These are phyloP conservation scores for Herpotrichia juniperi DNA, from an alignment of 2,329 filamentous ascomycete genomes.

Conservation along the genomic window DNA sequence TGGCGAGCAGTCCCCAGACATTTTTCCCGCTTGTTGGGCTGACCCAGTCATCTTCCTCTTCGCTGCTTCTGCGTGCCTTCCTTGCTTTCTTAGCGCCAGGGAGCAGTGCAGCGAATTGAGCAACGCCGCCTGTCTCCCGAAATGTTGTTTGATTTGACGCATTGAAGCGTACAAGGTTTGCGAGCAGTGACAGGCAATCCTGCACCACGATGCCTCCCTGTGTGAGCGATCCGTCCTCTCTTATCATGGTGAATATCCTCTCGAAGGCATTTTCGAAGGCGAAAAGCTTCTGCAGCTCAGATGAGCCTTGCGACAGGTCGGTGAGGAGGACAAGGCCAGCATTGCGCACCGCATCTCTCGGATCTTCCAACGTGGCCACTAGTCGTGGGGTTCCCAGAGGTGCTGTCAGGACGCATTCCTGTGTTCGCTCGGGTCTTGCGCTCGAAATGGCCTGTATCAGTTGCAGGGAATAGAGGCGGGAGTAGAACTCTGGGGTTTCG, in stretches of 20 bases:
- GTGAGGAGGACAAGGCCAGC: conserved; percentile 87
- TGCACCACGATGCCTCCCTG: conserved; percentile 88
- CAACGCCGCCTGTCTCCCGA: conserved; percentile 84
- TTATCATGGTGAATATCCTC: conserved; percentile 80
- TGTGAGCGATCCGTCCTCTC: conserved; percentile 77
- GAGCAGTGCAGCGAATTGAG: conserved; percentile 73
- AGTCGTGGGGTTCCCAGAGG: conserved; percentile 87
- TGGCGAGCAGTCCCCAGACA: conserved; percentile 84
- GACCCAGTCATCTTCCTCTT: conserved; percentile 73
- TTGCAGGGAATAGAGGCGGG: conserved; percentile 88
- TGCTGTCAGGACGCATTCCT: conserved; percentile 91
- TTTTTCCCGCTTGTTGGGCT: conserved; percentile 84
- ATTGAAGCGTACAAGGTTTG: conserved; percentile 87
- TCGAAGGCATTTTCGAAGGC: conserved; percentile 96
- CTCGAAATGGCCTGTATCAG: conserved; percentile 84
- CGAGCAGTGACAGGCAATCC: conserved; percentile 88
- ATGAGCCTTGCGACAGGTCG: conserved; percentile 82
- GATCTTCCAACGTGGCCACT: conserved; percentile 83
- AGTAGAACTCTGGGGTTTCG: conserved; percentile 86
- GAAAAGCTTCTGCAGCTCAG: conserved; percentile 92
- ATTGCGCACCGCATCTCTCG: conserved; percentile 84
- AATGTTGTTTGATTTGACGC: conserved; percentile 93
- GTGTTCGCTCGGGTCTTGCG: conserved; percentile 86
- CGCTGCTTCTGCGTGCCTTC: conserved; percentile 58
- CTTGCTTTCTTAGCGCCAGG: conserved; percentile 63